Evolutionary conservation across 2,329 filamentous ascomycete genomes (phyloP), one percentile per base, ranked within the genome.

Genomic region (Diaporthe velutina): DNA sequence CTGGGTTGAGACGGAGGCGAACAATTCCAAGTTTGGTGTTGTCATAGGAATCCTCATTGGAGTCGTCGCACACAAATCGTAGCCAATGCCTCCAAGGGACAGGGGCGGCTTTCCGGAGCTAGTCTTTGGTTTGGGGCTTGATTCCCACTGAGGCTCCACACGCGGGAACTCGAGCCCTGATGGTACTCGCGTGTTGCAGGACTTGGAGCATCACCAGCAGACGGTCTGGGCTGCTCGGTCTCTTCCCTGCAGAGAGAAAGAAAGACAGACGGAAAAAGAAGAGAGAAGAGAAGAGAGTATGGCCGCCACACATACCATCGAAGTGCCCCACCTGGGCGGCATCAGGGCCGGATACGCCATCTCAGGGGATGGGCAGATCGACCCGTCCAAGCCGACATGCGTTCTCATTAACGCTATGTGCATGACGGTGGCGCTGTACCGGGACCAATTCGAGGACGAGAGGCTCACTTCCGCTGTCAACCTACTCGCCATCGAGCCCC

Each of bases 361-460:
- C 22, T 79, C 73, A 55, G 77, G 73, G 10, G 42, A 48, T 12
- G 28, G 42, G 17, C 83, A 87, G 73, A 57, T 73, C 61, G 88
- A 92, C 81, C 79, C 85, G 6, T 79, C 82, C 71, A 90, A 89
- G 80, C 87, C 88, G 25, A 90, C 88, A 3, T 79, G 85, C 52
- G 84, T 89, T 35, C 85, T 90, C 76, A 83, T 89, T 78, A 89
- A 89, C 81, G 86, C 87, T 38, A 86, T 90, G 82, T 87, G 85
- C 80, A 88, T 86, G 40, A 88, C 86, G 2, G 83, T 82, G 1
- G 83, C 86, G 2, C 83, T 88, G 19, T 90, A 86, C 79, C 78
- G 84, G 22, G 77, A 78, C 7, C 86, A 90, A 79, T 86, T 88
- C 74, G 77, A 78, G 38, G 85, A 83, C 80, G 79, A 80, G 64